Percentiles rank a stretch among this genome's conserved stretches.
These are phyloP conservation scores for Lignosus rhinocerotis DNA, from an alignment of 1,284 basidiomycete genomes.

Conservation along the genomic window DNA sequence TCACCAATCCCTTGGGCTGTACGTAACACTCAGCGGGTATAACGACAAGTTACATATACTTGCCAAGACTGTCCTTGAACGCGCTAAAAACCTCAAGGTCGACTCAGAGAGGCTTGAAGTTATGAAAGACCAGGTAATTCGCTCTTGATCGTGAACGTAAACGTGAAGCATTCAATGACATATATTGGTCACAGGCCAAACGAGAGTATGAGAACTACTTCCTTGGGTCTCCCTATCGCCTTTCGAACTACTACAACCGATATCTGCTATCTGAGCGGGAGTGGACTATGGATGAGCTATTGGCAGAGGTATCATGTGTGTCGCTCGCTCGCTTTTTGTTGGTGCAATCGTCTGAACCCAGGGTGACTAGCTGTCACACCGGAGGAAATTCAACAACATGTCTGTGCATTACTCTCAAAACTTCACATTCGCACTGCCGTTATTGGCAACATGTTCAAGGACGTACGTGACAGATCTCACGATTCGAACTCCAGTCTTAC, in stretches of 20 bases:
- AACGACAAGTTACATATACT: conserved; percentile 92
- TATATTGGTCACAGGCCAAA: conserved; percentile 49
- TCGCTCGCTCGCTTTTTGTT: conserved; percentile 9
- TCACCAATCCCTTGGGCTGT: conserved; percentile 68
- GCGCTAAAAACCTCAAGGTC: conserved; percentile 69
- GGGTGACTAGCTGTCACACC: conserved; percentile 57
- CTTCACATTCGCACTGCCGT: conserved; percentile 79
- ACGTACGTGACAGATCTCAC: conserved; percentile 47
- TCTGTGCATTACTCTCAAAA: conserved; percentile 62
- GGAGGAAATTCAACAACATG: conserved; percentile 75
- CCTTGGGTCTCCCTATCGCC: conserved; percentile 80
- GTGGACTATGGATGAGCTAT: conserved; percentile 83
- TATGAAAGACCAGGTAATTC: conserved; percentile 78
- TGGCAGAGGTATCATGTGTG: conserved; percentile 79
- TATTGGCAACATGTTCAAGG: conserved; percentile 83
- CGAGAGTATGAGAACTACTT: conserved; percentile 86
- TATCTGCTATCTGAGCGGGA: conserved; percentile 72
- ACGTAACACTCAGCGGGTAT: conserved; percentile 80
- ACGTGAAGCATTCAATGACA: neutral
- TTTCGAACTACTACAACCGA: conserved; percentile 79
- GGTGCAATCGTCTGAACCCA: neutral
- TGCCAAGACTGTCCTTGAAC: conserved; percentile 74
- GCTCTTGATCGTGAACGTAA: neutral
- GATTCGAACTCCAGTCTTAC: conserved; percentile 8
- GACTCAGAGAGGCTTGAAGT: conserved; percentile 76